phyloP scores from a whole-genome alignment of 73 alveolate species.

The Paramecium tetraurelia region DNA sequence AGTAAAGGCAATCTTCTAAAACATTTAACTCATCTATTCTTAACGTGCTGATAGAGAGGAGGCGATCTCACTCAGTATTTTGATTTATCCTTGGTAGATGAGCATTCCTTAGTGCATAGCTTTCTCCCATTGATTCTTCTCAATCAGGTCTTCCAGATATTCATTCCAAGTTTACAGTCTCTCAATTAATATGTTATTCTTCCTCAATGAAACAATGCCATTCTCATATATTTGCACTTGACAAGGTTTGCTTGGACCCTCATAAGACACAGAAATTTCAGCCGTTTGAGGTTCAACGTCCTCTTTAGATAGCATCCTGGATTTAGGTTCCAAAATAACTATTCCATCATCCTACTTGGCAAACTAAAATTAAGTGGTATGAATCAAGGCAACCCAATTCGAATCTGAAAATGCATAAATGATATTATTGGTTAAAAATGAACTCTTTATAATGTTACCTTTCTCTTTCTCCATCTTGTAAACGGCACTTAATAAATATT shows the following conservation, averaged over 20 bases:
- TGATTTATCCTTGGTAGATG: constrained; percentile 19
- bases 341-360: neutral
- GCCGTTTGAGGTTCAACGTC: neutral
- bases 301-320: constrained; percentile 21
- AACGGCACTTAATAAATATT: neutral
- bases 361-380: constrained; percentile 35
- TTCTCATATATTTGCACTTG: neutral
- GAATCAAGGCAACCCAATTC: neutral
- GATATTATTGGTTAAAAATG: constrained; percentile 26
- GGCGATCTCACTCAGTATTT: neutral
- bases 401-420: neutral
- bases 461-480: neutral
- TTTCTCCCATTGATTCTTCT: neutral
- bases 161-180: constrained; percentile 35
- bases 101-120: constrained; percentile 41
- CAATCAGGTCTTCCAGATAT: neutral
- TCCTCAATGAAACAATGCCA: neutral
- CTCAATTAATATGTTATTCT: neutral
- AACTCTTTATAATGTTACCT: neutral
- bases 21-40: neutral
- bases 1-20: constrained; percentile 15
- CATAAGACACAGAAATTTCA: neutral
- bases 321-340: neutral
- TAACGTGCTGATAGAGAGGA: neutral
- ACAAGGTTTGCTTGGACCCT: neutral